Percentiles rank a stretch among this genome's conserved stretches.
Evolutionary conservation across 2,329 filamentous ascomycete species (phyloP).

Genomic region (Chaetomium strumarium): DNA sequence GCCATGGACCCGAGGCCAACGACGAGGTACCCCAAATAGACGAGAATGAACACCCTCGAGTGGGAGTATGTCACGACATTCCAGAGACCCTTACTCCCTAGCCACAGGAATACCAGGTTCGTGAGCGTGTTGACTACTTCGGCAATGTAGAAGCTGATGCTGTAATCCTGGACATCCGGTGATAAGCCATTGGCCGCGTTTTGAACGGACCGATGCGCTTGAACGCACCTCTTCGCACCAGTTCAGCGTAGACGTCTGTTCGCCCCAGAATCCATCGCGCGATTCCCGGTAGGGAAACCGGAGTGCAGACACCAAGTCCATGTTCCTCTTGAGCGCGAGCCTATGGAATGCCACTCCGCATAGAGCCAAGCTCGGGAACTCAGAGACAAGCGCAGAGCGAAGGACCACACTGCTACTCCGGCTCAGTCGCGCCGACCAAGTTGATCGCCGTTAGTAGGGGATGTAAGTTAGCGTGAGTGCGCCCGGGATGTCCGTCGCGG

Average conservation of each 20-base stretch:
- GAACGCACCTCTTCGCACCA: constrained; percentile 35
- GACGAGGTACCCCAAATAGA: constrained; percentile 47
- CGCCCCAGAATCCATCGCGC: constrained; percentile 34
- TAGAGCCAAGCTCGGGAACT: constrained; percentile 1
- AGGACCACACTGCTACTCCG: too few species aligned
- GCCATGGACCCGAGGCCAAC: constrained; percentile 51
- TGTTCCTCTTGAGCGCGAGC: background rate
- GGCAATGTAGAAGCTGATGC: constrained; percentile 33
- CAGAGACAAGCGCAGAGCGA: background rate
- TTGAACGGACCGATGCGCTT: background rate
- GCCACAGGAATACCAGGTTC: constrained; percentile 73
- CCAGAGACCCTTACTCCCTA: constrained; percentile 68
- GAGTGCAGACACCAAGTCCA: constrained; percentile 18
- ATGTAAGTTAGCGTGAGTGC: too few species aligned
- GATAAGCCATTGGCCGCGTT: background rate
- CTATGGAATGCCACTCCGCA: constrained; percentile 5
- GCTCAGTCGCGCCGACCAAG: too few species aligned
- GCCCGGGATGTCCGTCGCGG: too few species aligned
- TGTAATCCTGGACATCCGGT: constrained; percentile 29
- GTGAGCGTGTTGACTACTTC: constrained; percentile 59
- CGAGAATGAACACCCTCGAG: constrained; percentile 67
- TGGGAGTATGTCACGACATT: constrained; percentile 69
- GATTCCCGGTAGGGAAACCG: constrained; percentile 33
- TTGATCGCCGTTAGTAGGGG: too few species aligned
- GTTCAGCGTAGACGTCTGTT: constrained; percentile 34